phyloP scores from a whole-genome alignment of 2,329 filamentous ascomycete species.

The Fusarium verticillioides region DNA sequence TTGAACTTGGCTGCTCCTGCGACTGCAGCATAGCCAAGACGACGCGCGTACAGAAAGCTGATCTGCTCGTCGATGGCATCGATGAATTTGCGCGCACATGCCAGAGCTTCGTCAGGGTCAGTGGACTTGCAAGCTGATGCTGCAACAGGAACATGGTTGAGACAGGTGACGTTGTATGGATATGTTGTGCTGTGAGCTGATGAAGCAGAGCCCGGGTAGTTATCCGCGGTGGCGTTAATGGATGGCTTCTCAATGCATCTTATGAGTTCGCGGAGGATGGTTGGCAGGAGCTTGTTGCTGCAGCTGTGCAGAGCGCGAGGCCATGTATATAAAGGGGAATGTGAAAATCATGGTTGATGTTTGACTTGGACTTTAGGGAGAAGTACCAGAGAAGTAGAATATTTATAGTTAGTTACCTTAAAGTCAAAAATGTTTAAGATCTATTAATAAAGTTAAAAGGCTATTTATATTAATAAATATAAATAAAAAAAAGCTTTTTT shows the following conservation, averaged over 20 bases:
- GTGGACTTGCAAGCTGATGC: not conserved
- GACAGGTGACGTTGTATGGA: constrained; percentile 40
- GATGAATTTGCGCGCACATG: constrained; percentile 30
- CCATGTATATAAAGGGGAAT: not conserved
- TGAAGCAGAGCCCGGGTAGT: not conserved
- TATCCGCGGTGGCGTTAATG: not conserved
- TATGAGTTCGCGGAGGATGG: not conserved
- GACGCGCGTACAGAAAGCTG: constrained; percentile 26
- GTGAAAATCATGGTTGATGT: not conserved
- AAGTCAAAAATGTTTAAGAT: no score
- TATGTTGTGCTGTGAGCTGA: not conserved
- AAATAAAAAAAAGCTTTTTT: no score
- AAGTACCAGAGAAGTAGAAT: no score
- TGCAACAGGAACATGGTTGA: constrained; percentile 40
- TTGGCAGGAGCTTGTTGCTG: not conserved
- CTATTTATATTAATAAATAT: no score
- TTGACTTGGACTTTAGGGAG: no score
- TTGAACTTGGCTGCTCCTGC: constrained; percentile 24
- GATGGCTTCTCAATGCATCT: not conserved
- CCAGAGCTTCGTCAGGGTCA: not conserved
- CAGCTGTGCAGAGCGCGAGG: not conserved
- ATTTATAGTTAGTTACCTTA: no score
- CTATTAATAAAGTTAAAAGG: no score
- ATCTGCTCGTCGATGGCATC: constrained; percentile 34
- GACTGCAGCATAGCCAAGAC: constrained; percentile 27